Percentiles rank a stretch among this genome's conserved stretches.
Evolutionary conservation across 1,284 basidiomycete genomes (phyloP).

Genomic region (Trichosporon ovoides): DNA sequence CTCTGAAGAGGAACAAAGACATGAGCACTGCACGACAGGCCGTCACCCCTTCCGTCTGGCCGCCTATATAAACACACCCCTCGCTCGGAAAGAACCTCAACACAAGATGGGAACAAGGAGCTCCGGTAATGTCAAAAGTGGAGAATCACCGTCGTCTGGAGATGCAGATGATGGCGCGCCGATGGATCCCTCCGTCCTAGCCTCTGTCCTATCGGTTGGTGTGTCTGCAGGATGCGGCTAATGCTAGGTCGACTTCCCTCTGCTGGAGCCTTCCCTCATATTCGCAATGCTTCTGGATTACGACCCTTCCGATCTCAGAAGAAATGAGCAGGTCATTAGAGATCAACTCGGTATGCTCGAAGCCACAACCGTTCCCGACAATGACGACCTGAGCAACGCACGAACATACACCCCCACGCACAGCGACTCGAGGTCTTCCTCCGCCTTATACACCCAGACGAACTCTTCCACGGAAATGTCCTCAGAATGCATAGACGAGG

Average conservation of each 20-base stretch:
- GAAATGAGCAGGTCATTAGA: conserved; percentile 28
- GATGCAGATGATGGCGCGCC: background rate
- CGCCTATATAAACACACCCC: background rate
- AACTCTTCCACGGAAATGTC: background rate
- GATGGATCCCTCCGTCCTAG: conserved; percentile 25
- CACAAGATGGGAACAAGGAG: conserved; percentile 10
- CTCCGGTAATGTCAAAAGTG: background rate
- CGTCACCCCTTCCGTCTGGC: background rate
- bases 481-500: background rate
- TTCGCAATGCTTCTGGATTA: conserved; percentile 41
- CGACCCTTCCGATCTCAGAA: conserved; percentile 23
- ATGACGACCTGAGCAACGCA: conserved; percentile 3
- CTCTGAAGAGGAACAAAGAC: background rate
- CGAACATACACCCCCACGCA: background rate
- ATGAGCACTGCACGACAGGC: background rate
- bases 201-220: conserved; percentile 24
- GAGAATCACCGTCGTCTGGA: background rate
- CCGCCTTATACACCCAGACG: background rate
- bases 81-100: background rate
- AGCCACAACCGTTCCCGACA: conserved; percentile 43
- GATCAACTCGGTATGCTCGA: conserved; percentile 44
- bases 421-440: background rate
- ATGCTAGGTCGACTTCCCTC: conserved; percentile 39
- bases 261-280: conserved; percentile 42
- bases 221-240: background rate